Base-by-base conservation (phyloP, 208 protist species). In the Jaenimonas drosophilae region DNA sequence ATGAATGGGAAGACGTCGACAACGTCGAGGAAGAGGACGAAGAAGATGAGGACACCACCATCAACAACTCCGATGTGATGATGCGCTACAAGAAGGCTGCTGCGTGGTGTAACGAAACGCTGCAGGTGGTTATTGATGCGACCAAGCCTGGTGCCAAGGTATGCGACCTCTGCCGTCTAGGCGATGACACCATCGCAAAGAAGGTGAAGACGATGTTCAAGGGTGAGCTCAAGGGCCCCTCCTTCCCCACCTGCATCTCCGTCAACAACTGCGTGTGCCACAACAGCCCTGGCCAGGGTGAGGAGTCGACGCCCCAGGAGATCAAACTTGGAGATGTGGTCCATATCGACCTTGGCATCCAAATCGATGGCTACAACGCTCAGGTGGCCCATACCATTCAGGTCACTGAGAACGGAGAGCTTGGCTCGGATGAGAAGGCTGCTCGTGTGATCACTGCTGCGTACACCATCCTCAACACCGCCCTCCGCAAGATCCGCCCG, bases 191-290 rank as follows among this genome's bases (percentile, higher is more conserved):
- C 21, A 88, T 95, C 36, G 37, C 48, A 38, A 62, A 79, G 49
- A 91, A 93, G 54, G 58, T 92, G 0, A 88, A 80, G 69, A 84
- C 75, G n/a, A 90, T 95, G 83, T 95, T 91, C 74, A 91, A 85
- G 54, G 79, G 84, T 14, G 76, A 96, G 4, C 91, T 97, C 54
- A 98, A 98, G 70, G 97, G 97, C 44, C 81, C 99, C 40, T 97
- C 97, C 33, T 99, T 99, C 83, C 98, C 98, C 36, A 99, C 97
- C 2, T 98, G 96, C 72, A 73, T 99, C 45, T 98, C 94, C 19
- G 76, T 99, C 17, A 99, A 99, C 77, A 88, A 98, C 71, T 91
- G 78, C 64, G 94, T 97, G 40, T 97, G 96, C 49, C 96, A 99
- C 77, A 98, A 94, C 70, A 98, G 95, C 37, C 98, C 98, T 20